Conservation (phyloP, 1,139 yeast genomes). For the Schwanniomyces etchellsii region DNA sequence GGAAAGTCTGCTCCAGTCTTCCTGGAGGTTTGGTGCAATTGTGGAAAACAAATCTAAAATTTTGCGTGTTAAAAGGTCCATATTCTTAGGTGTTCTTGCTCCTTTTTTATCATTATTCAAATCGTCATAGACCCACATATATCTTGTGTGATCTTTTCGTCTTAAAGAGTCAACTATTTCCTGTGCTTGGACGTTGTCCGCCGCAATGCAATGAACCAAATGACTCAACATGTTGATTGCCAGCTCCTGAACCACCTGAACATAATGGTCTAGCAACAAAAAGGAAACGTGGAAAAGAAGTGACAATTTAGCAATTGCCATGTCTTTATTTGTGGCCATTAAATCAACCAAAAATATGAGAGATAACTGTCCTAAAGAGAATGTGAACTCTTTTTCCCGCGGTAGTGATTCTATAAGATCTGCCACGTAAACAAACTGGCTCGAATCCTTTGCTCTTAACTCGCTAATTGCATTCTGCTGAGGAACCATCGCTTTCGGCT, state of each 20-base stretch:
- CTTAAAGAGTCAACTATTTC: constrained; percentile 53
- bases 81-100: constrained; percentile 80
- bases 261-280: constrained; percentile 81
- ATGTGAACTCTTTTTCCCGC: constrained; percentile 65
- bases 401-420: constrained; percentile 56
- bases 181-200: constrained; percentile 47
- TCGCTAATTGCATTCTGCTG: constrained; percentile 26
- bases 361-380: constrained; percentile 85
- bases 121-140: constrained; percentile 85
- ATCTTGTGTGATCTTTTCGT: constrained; percentile 29
- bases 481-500: constrained; percentile 87
- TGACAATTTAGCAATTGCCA: constrained; percentile 56
- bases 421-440: constrained; percentile 71
- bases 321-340: constrained; percentile 54
- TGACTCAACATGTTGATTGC: constrained; percentile 74
- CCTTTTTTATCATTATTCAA: constrained; percentile 71
- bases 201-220: constrained; percentile 60
- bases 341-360: constrained; percentile 80
- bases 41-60: constrained; percentile 54
- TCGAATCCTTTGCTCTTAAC: constrained; percentile 6
- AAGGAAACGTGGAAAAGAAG: constrained; percentile 77
- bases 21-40: constrained; percentile 50
- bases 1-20: constrained; percentile 81
- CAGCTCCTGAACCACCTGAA: constrained; percentile 76
- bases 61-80: constrained; percentile 73